Percentiles rank a stretch among this genome's conserved stretches.
Conservation (phyloP, 371 early-diverging fungal genomes). For the Circinella minor region DNA sequence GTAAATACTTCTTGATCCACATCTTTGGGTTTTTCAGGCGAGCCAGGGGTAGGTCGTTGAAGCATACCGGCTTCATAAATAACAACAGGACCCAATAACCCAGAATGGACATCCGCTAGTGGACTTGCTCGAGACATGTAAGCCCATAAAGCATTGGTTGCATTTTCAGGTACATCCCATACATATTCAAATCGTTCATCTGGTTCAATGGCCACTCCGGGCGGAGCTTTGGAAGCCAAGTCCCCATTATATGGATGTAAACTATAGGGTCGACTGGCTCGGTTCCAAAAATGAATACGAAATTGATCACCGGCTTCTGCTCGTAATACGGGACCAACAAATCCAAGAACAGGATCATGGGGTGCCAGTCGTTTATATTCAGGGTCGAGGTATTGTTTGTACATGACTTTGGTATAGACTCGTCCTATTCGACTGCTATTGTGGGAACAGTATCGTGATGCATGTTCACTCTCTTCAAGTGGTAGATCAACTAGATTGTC, state of each 20-base stretch:
- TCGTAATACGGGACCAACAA: slow-evolving; percentile 55
- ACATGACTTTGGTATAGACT: slow-evolving; percentile 47
- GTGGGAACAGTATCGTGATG: slow-evolving; percentile 29
- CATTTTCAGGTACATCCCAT: slow-evolving; percentile 50
- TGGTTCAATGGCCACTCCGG: slow-evolving; percentile 35
- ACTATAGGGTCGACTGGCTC: slow-evolving; percentile 43
- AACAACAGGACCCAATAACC: slow-evolving; percentile 52
- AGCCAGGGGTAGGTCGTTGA: slow-evolving; percentile 30
- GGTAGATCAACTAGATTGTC: slow-evolving; percentile 44
- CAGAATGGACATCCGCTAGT: slow-evolving; percentile 45
- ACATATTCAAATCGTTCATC: slow-evolving; percentile 43
- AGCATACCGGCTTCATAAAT: slow-evolving; percentile 47
- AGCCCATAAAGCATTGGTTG: slow-evolving; percentile 39
- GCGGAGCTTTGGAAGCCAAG: slow-evolving; percentile 13
- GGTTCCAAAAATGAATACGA: slow-evolving; percentile 46
- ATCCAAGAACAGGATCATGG: slow-evolving; percentile 44
- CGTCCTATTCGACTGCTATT: slow-evolving; percentile 42
- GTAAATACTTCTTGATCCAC: slow-evolving; percentile 51
- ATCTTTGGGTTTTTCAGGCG: slow-evolving; percentile 25
- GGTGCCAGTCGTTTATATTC: slow-evolving; percentile 32
- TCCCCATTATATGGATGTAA: slow-evolving; percentile 48
- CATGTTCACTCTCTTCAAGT: slow-evolving; percentile 30
- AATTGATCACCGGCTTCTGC: slow-evolving; percentile 59
- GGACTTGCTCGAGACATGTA: slow-evolving; percentile 47
- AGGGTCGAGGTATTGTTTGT: slow-evolving; percentile 47